These are phyloP conservation scores for Venturiaceae sp. DNA, from an alignment of 2,329 filamentous ascomycete species.

Conservation along the genomic window DNA sequence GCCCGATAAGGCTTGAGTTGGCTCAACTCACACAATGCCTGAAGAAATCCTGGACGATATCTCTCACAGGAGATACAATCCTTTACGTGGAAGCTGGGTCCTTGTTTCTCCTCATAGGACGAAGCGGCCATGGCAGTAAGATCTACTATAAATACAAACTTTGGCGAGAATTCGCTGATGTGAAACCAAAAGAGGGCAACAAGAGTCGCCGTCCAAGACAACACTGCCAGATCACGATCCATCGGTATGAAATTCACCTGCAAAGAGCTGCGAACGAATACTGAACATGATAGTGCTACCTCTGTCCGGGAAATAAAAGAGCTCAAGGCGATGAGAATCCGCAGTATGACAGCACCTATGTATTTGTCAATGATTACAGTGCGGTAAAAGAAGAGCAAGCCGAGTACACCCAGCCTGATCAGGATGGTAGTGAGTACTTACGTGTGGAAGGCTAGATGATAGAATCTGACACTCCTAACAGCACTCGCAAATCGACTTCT, in stretches of 20 bases:
- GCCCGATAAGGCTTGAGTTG: too few species aligned
- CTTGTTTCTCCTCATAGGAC: conserved; percentile 93
- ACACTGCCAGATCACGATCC: conserved; percentile 69
- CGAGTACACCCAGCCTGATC: conserved; percentile 53
- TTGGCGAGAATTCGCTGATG: not conserved
- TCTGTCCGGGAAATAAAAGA: conserved; percentile 84
- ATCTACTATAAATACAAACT: not conserved
- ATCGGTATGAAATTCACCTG: conserved; percentile 16
- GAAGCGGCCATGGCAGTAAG: conserved; percentile 94
- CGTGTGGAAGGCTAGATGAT: not conserved
- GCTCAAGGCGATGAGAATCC: conserved; percentile 84
- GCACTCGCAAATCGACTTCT: conserved; percentile 69
- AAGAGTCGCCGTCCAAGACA: conserved; percentile 37
- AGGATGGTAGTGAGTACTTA: conserved; percentile 35
- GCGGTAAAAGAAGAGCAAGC: conserved; percentile 91
- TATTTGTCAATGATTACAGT: conserved; percentile 96
- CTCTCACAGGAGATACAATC: conserved; percentile 90
- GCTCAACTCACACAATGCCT: not conserved
- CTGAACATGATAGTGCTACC: conserved; percentile 58
- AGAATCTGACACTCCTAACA: conserved; percentile 22
- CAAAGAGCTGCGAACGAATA: not conserved
- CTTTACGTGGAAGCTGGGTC: conserved; percentile 80
- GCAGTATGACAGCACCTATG: conserved; percentile 75
- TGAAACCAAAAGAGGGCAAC: conserved; percentile 28
- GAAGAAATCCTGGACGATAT: conserved; percentile 72